Evolutionary conservation across 805 yeast genomes (phyloP).

Genomic region (Lipomyces japonicus): DNA sequence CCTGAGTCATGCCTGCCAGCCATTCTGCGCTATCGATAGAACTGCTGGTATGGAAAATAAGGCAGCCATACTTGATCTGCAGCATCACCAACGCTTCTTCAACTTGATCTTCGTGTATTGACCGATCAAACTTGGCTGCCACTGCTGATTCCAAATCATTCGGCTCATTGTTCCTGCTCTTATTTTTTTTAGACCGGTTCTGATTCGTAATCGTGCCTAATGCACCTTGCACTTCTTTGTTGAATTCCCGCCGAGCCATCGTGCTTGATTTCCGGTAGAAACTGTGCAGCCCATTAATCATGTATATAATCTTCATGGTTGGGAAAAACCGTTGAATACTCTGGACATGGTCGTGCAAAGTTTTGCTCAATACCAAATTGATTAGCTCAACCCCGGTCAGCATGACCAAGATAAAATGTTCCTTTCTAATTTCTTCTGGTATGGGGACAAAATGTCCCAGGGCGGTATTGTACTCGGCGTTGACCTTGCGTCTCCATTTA

Average conservation of each 20-base stretch:
- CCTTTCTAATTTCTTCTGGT: constrained; percentile 23
- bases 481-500: constrained; percentile 25
- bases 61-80: constrained; percentile 17
- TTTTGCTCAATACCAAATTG: constrained; percentile 12
- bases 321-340: constrained; percentile 7
- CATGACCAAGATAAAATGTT: constrained; percentile 9
- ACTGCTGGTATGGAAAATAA: constrained; percentile 15
- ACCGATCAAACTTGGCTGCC: constrained; percentile 1
- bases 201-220: not conserved
- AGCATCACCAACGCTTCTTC: constrained; percentile 20
- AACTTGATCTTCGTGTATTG: constrained; percentile 6
- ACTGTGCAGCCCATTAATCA: constrained; percentile 24
- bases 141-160: constrained; percentile 2
- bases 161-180: not conserved
- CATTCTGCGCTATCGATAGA: constrained; percentile 24
- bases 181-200: not conserved
- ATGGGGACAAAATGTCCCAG: constrained; percentile 24
- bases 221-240: constrained; percentile 16
- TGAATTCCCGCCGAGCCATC: constrained; percentile 16
- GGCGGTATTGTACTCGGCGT: constrained; percentile 12
- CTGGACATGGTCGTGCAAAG: constrained; percentile 1
- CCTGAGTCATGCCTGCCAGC: constrained; percentile 25
- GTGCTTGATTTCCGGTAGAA: constrained; percentile 5
- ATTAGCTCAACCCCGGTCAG: constrained; percentile 19
- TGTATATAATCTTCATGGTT: constrained; percentile 8